phyloP scores from a whole-genome alignment of 2,329 filamentous ascomycete species.

The Xylariales sp. region DNA sequence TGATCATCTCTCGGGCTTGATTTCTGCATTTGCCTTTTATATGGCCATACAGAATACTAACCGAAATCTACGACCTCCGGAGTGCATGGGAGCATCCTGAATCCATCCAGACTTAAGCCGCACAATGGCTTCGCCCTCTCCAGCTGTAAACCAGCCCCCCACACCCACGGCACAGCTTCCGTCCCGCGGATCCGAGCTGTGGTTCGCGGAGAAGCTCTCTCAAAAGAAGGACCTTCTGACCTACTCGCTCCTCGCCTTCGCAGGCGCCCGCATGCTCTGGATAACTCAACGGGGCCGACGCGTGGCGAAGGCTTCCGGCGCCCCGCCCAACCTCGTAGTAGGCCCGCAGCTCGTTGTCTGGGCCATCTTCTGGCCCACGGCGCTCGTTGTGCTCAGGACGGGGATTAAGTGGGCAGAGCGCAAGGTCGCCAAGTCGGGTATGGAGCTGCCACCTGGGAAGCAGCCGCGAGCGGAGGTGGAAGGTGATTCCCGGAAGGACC shows the following conservation, averaged over 20 bases:
- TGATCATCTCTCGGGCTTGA: too few relatives aligned
- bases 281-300: slow-evolving; percentile 3
- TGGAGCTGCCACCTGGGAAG: slow-evolving; percentile 2
- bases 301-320: neutral
- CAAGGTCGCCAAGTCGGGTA: slow-evolving; percentile 4
- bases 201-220: slow-evolving; percentile 6
- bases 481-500: slow-evolving; percentile 1
- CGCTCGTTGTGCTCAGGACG: slow-evolving; percentile 4
- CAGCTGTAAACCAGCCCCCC: too few relatives aligned
- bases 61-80: too few relatives aligned
- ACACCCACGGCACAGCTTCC: slow-evolving; percentile 2
- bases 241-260: slow-evolving; percentile 1
- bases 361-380: slow-evolving; percentile 10
- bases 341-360: slow-evolving; percentile 8
- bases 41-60: too few relatives aligned
- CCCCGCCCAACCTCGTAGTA: neutral
- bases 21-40: too few relatives aligned
- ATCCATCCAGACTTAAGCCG: too few relatives aligned
- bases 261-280: neutral
- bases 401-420: slow-evolving; percentile 8
- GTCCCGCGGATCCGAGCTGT: slow-evolving; percentile 4
- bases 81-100: too few relatives aligned
- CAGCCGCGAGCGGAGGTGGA: slow-evolving; percentile 1
- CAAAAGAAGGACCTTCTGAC: slow-evolving; percentile 5
- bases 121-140: too few relatives aligned